Conservation (phyloP, 1,284 basidiomycete genomes). For the Pyrrhoderma noxium region DNA sequence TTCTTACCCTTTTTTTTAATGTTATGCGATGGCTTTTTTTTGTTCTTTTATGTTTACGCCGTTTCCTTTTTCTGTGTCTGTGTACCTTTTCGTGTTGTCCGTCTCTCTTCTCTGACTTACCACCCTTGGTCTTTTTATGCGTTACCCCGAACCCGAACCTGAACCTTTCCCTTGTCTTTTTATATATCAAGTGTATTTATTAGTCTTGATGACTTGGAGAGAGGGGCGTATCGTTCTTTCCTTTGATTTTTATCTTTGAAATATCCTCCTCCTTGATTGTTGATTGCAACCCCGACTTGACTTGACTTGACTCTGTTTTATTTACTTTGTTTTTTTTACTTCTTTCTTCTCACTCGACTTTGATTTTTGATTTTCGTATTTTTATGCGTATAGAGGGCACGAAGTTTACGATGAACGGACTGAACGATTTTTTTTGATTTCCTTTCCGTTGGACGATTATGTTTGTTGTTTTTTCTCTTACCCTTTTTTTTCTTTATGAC, state of each 20-base stretch:
- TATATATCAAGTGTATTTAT: too few relatives aligned
- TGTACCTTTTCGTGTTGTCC: too few relatives aligned
- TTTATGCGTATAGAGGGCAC: not conserved
- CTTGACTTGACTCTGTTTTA: not conserved
- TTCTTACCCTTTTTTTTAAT: too few relatives aligned
- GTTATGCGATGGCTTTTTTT: too few relatives aligned
- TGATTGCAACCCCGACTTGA: not conserved
- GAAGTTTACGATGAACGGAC: not conserved
- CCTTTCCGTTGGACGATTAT: not conserved
- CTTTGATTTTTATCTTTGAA: constrained; percentile 3
- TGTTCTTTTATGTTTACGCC: too few relatives aligned
- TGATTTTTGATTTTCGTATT: not conserved
- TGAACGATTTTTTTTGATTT: not conserved
- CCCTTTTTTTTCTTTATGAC: not conserved
- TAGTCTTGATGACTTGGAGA: too few relatives aligned
- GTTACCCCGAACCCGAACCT: too few relatives aligned
- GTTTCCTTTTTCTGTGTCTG: too few relatives aligned
- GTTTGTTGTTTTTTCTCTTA: not conserved
- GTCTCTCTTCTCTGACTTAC: too few relatives aligned
- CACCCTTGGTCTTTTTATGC: too few relatives aligned
- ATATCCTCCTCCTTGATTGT: not conserved
- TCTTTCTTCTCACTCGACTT: not conserved
- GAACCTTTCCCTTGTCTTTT: too few relatives aligned
- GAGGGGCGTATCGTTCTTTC: constrained; percentile 2
- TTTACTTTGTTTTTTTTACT: not conserved